Evolutionary conservation across 768 basidiomycete species (phyloP), one percentile per base, ranked within the genome.

Genomic region (Lactarius deliciosus): DNA sequence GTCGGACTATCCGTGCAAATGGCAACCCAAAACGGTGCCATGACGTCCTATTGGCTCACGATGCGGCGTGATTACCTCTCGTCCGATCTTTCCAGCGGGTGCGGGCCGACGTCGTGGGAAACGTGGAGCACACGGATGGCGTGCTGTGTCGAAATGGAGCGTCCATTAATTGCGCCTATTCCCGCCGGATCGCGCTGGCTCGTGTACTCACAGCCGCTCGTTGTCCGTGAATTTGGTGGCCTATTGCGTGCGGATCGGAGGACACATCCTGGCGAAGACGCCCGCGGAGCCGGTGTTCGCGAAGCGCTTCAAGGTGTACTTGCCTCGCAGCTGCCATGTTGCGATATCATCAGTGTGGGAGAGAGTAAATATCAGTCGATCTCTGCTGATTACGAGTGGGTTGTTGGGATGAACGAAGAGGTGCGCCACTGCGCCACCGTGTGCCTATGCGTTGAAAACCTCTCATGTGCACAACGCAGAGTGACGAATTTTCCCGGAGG

Each of bases 301-400:
- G 32, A 30, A 13, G n/a, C 16, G 25, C 62, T 60, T 60, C 53
- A 56, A 60, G 62, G 56, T 40, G 34, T 30, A 13, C 32, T 64
- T 32, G 34, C 66, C 30, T 60, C 63, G 4, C 58, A 60, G 20
- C 43, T 68, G n/a, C 41, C 58, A 16, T 59, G 45, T 34, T 60
- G 32, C 36, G 66, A 64, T 20, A 38, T 64, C 4, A 25, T 47
- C 36, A 45, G 41, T 54, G 59, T 60, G 28, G 66, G 58, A 38
- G 66, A 64, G 53, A 68, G 43, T 40, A 66, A 61, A 45, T 68
- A 68, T 28, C 53, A 68, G 45, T 68, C 66, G 16, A 15, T 64
- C 22, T 60, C 63, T 36, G 66, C 66, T n/a, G 66, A 68, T 40
- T 56, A 68, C 43, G 66, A 68, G 41, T 68, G 66, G 66, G 54